These are phyloP conservation scores for Annulohypoxylon truncatum DNA, from an alignment of 2,329 filamentous ascomycete species.

Conservation along the genomic window DNA sequence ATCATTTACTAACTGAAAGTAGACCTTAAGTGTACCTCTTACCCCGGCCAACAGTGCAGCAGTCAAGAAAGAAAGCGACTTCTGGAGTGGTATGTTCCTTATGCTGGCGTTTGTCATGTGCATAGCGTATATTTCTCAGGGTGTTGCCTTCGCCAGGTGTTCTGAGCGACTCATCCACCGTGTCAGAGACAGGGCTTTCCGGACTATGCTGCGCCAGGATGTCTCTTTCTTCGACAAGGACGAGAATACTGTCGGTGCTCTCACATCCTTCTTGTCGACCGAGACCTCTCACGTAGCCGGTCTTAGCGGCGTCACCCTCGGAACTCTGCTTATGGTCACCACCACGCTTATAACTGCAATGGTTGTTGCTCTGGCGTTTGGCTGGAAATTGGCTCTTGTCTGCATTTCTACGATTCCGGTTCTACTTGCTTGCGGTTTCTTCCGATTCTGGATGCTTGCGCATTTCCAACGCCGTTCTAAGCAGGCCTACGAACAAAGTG, in stretches of 20 bases:
- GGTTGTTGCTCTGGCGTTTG: constrained; percentile 76
- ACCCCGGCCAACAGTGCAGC: constrained; percentile 62
- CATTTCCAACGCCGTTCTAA: constrained; percentile 84
- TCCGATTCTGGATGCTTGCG: constrained; percentile 86
- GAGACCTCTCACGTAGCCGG: constrained; percentile 91
- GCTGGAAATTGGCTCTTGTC: constrained; percentile 89
- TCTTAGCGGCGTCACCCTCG: constrained; percentile 86
- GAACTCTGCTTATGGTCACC: constrained; percentile 82
- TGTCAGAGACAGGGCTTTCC: constrained; percentile 84
- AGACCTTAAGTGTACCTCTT: constrained; percentile 54
- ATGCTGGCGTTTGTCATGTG: constrained; percentile 83
- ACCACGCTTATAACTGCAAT: constrained; percentile 84
- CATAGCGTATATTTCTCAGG: constrained; percentile 74
- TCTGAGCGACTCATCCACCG: constrained; percentile 88
- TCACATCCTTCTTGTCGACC: constrained; percentile 89
- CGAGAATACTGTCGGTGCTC: constrained; percentile 86
- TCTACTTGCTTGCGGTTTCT: constrained; percentile 83
- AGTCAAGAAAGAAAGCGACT: constrained; percentile 78
- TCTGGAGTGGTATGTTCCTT: constrained; percentile 90
- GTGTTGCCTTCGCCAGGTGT: constrained; percentile 81
- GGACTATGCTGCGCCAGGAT: constrained; percentile 90
- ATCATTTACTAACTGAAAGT: constrained; percentile 31
- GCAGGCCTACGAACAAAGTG: constrained; percentile 81
- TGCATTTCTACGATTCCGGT: constrained; percentile 83
- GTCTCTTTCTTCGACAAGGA: constrained; percentile 91